phyloP scores from a whole-genome alignment of 495 filamentous ascomycete genomes.

The Trypethelium eluteriae region DNA sequence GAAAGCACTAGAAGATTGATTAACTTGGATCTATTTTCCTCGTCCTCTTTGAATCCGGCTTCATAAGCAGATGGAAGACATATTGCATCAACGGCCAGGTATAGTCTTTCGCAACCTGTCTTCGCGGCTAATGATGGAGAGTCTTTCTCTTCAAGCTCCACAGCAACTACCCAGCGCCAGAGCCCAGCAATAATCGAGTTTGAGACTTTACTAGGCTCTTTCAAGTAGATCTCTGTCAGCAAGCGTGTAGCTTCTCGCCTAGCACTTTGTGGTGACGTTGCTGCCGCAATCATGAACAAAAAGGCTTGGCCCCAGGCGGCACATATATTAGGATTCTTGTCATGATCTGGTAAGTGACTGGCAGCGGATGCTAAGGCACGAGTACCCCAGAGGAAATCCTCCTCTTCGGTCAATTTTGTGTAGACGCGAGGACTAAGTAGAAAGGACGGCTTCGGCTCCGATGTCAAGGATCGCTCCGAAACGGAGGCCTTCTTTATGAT shows the following conservation, averaged over 20 bases:
- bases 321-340: not conserved
- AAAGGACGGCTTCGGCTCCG: slow-evolving; percentile 72
- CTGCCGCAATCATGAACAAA: slow-evolving; percentile 65
- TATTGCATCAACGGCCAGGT: slow-evolving; percentile 63
- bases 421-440: slow-evolving; percentile 77
- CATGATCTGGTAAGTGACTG: slow-evolving; percentile 29
- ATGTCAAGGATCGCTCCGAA: slow-evolving; percentile 52
- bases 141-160: slow-evolving; percentile 66
- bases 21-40: slow-evolving; percentile 51
- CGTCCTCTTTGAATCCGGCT: slow-evolving; percentile 22
- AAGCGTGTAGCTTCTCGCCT: slow-evolving; percentile 51
- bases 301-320: slow-evolving; percentile 70
- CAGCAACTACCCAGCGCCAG: slow-evolving; percentile 70
- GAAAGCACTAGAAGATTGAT: slow-evolving; percentile 70
- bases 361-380: slow-evolving; percentile 60
- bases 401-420: slow-evolving; percentile 60
- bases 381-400: slow-evolving; percentile 69
- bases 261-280: slow-evolving; percentile 47
- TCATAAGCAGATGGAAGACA: slow-evolving; percentile 42
- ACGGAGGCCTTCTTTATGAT: slow-evolving; percentile 54
- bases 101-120: slow-evolving; percentile 50
- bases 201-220: slow-evolving; percentile 48
- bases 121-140: slow-evolving; percentile 62
- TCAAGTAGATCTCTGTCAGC: slow-evolving; percentile 53
- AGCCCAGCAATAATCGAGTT: slow-evolving; percentile 58